Base-by-base conservation (phyloP, 176 grass and related monocot species). In the Echinochloa phyllopogon region DNA sequence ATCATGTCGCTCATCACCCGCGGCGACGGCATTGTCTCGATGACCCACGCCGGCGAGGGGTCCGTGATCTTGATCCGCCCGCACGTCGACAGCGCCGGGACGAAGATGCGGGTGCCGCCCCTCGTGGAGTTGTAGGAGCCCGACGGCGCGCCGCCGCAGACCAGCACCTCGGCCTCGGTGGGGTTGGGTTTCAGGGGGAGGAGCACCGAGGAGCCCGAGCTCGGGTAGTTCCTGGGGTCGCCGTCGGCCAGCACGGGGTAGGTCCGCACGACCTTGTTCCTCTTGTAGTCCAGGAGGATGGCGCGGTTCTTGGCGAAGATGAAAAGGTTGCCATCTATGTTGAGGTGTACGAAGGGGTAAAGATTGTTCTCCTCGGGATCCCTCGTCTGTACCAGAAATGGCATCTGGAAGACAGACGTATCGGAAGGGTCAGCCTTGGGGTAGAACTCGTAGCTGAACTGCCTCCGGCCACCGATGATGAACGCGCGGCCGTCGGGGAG, bases 1-100 rank as follows among this genome's bases (percentile, higher is more conserved):
- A 96, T 49, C 89, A 96, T 94, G 89, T 96, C 94, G 3, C 94
- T 89, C 94, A 96, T 96, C 53, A 96, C 94, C 75, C 94, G 84
- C 80, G 94, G 87, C 81, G 47, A 86, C 69, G 94, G 89, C 94
- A 96, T 96, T 49, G 91, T 86, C 78, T 93, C 91, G 78, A 96
- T 68, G 24, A 63, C 53, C 94, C 94, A 96, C 60, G 89, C 27
- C 75, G 94, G 84, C 13, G 87, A 37, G 6, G 45, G 10, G 74
- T 96, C 94, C 5, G 94, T 92, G 82, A 96, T 96, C 87, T 74
- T 96, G 79, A 96, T 84, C 87, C 91, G 88, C 27, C 94, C 94
- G 77, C 94, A 96, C 24, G 94, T 89, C n/a, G 33, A 17, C 0
- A 96, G 82, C 3, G 94, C 87, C 13, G 71, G 56, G 3, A 44